A percentile compares a stretch with the other conserved stretches of the same genome.
Evolutionary conservation across 2,329 filamentous ascomycete genomes (phyloP).

Genomic region (Alternaria rosae): DNA sequence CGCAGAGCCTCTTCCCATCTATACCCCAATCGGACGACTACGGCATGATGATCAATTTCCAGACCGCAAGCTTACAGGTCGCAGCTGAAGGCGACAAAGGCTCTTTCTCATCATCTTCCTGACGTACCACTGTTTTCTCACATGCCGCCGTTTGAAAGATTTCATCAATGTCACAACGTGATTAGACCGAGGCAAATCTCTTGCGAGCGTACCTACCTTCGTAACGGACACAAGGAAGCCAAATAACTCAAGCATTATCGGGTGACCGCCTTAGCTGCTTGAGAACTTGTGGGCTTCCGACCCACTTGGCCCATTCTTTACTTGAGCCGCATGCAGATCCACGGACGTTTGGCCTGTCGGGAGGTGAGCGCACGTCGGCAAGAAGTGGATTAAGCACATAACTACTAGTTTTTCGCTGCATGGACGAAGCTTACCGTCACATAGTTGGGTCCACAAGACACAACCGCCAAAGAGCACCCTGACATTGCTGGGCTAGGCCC

Average conservation of each 20-base stretch:
- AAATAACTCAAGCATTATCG: constrained; percentile 2
- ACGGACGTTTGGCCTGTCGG: constrained; percentile 6
- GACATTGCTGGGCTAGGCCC: constrained; percentile 10
- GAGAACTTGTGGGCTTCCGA: constrained; percentile 1
- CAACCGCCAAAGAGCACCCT: constrained; percentile 6
- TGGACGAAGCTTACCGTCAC: constrained; percentile 13
- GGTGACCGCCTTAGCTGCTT: not conserved
- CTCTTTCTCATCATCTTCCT: not conserved
- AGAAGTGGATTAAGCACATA: constrained; percentile 5
- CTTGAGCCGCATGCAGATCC: constrained; percentile 14
- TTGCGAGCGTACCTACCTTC: not conserved
- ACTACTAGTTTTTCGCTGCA: constrained; percentile 10
- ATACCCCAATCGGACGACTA: constrained; percentile 11
- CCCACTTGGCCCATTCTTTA: constrained; percentile 10
- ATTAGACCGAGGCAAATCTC: not conserved
- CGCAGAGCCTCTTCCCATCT: constrained; percentile 13
- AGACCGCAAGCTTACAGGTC: not conserved
- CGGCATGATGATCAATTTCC: not conserved
- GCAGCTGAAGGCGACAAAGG: not conserved
- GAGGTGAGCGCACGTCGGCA: constrained; percentile 1
- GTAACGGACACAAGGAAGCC: not conserved
- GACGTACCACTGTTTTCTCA: not conserved
- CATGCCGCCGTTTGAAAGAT: not conserved
- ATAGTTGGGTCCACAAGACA: constrained; percentile 13
- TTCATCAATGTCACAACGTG: too few species aligned